Evolutionary conservation across 192 early-diverging fungal species (phyloP).

Genomic region (Gonapodya prolifera): DNA sequence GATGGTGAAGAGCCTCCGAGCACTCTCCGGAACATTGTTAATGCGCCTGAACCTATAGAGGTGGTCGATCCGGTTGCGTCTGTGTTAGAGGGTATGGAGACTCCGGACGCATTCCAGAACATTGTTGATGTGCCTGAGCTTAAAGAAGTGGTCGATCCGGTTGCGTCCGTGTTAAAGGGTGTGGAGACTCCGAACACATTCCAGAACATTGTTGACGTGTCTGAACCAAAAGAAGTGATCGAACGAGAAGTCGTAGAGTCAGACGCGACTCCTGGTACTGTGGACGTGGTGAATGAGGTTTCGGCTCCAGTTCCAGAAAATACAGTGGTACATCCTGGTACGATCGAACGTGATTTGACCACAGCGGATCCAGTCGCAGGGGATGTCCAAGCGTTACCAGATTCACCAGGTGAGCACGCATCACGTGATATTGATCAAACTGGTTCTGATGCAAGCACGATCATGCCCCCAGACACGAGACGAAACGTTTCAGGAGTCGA

Average conservation of each 20-base stretch:
- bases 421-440: background rate
- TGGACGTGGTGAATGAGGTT: no score
- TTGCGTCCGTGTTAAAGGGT: background rate
- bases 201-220: background rate
- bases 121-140: background rate
- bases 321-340: no score
- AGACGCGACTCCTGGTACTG: no score
- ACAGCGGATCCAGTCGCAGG: no score
- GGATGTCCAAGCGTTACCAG: no score
- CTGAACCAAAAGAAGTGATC: background rate
- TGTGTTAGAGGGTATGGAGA: background rate
- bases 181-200: background rate
- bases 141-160: background rate
- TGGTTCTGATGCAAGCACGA: background rate
- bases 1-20: background rate
- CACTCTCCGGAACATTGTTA: background rate
- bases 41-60: background rate
- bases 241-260: no score
- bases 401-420: no score
- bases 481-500: background rate
- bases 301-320: no score
- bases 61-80: background rate
- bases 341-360: no score
- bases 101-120: background rate
- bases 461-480: background rate